Evolutionary conservation across 345 rosid species (phyloP).

Genomic region (Citrus reticulata): DNA sequence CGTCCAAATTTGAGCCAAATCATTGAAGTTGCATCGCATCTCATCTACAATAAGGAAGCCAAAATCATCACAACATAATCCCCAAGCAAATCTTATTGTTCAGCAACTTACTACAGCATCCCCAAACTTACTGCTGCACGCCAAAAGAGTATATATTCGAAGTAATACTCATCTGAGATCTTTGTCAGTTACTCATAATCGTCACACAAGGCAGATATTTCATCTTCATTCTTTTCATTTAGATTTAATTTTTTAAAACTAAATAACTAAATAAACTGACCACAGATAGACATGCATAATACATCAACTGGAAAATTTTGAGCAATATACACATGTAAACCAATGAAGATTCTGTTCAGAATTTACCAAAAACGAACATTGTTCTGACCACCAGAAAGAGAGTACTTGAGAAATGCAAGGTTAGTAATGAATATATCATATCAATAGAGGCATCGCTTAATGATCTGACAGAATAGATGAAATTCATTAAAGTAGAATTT

Average conservation of each 20-base stretch:
- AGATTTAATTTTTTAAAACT: not conserved
- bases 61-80: not conserved
- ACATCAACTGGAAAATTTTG: not conserved
- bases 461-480: not conserved
- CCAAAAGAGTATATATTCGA: not conserved
- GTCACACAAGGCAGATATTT: not conserved
- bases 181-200: not conserved
- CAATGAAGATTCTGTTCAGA: not conserved
- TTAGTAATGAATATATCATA: not conserved
- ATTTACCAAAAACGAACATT: not conserved
- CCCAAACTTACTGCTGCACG: slow-evolving; percentile 2
- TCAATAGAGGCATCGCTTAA: not conserved
- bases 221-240: not conserved
- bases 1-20: not conserved
- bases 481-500: not conserved
- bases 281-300: not conserved
- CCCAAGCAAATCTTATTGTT: not conserved
- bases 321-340: not conserved
- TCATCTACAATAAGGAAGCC: not conserved
- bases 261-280: not conserved
- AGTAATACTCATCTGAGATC: not conserved
- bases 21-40: not conserved
- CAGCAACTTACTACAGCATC: not conserved
- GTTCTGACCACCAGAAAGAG: no score
- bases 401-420: not conserved